A percentile compares a stretch with the other conserved stretches of the same genome.
These are phyloP conservation scores for Ophiorrhiza pumila DNA, from an alignment of 257 asterid genomes.

Conservation along the genomic window DNA sequence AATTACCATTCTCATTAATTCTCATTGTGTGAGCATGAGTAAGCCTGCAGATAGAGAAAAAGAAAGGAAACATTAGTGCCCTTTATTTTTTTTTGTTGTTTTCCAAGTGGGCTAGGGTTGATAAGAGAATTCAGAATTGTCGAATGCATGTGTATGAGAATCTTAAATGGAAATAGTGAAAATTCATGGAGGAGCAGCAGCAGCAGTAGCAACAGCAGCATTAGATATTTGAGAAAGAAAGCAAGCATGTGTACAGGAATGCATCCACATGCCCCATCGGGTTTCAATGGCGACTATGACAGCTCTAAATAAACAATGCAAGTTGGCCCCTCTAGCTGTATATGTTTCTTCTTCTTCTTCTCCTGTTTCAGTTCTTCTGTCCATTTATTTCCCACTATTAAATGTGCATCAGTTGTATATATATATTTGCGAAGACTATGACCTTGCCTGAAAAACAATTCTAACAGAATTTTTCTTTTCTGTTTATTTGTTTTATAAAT, in stretches of 20 bases:
- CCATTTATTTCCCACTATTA: slow-evolving; percentile 10
- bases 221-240: slow-evolving; percentile 17
- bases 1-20: too few species aligned
- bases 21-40: too few species aligned
- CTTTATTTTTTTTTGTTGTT: too few species aligned
- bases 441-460: not conserved
- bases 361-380: not conserved
- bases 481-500: slow-evolving; percentile 1
- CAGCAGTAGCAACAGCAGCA: too few species aligned
- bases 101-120: not conserved
- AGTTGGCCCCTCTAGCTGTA: slow-evolving; percentile 26
- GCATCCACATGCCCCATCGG: slow-evolving; percentile 35
- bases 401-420: slow-evolving; percentile 5
- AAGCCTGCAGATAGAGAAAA: too few species aligned
- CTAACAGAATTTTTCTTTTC: slow-evolving; percentile 3
- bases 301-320: slow-evolving; percentile 7
- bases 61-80: not conserved
- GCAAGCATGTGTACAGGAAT: slow-evolving; percentile 35
- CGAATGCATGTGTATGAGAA: not conserved
- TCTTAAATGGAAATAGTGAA: slow-evolving; percentile 7
- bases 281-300: slow-evolving; percentile 16
- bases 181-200: too few species aligned
- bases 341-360: slow-evolving; percentile 17
- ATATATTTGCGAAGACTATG: not conserved
- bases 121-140: not conserved